Evolutionary conservation across 2,329 filamentous ascomycete genomes (phyloP).

Genomic region (Alternaria postmessia): DNA sequence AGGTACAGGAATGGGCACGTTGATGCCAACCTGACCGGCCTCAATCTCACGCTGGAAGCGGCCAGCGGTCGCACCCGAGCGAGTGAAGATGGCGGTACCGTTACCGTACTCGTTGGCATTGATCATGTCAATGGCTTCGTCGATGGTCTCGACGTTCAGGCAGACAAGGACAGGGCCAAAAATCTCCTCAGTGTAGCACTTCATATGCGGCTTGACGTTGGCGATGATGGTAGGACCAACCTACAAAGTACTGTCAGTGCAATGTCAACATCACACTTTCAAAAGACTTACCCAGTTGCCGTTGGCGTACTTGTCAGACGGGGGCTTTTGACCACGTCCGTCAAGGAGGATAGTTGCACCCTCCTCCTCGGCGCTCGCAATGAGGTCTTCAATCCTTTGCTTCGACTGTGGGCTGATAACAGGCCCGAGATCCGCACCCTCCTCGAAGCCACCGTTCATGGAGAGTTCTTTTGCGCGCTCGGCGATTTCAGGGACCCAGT

Average conservation of each 20-base stretch:
- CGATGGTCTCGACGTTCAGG: slow-evolving; percentile 78
- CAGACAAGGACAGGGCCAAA: slow-evolving; percentile 86
- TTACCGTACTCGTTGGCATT: slow-evolving; percentile 89
- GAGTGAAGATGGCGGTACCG: slow-evolving; percentile 84
- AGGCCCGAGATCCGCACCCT: slow-evolving; percentile 80
- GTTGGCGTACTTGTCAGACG: slow-evolving; percentile 77
- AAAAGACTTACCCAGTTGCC: slow-evolving; percentile 73
- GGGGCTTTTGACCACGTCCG: slow-evolving; percentile 76
- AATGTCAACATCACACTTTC: background rate
- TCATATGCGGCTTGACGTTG: slow-evolving; percentile 81
- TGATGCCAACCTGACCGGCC: slow-evolving; percentile 86
- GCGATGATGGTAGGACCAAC: slow-evolving; percentile 83
- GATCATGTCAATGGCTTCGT: slow-evolving; percentile 82
- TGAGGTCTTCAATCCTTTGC: slow-evolving; percentile 78
- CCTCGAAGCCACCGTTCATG: slow-evolving; percentile 83
- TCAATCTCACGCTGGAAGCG: slow-evolving; percentile 82
- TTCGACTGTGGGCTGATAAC: slow-evolving; percentile 83
- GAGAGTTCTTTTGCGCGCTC: slow-evolving; percentile 76
- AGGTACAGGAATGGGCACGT: slow-evolving; percentile 76
- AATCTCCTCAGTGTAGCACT: slow-evolving; percentile 85
- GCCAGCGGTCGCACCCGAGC: slow-evolving; percentile 77
- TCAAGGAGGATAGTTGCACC: slow-evolving; percentile 85
- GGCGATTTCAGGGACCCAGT: slow-evolving; percentile 81
- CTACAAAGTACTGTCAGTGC: slow-evolving; percentile 51
- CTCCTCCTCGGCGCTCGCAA: slow-evolving; percentile 79